Base-by-base conservation (phyloP, 75 land plant genomes). In the Gnetum montanum region DNA sequence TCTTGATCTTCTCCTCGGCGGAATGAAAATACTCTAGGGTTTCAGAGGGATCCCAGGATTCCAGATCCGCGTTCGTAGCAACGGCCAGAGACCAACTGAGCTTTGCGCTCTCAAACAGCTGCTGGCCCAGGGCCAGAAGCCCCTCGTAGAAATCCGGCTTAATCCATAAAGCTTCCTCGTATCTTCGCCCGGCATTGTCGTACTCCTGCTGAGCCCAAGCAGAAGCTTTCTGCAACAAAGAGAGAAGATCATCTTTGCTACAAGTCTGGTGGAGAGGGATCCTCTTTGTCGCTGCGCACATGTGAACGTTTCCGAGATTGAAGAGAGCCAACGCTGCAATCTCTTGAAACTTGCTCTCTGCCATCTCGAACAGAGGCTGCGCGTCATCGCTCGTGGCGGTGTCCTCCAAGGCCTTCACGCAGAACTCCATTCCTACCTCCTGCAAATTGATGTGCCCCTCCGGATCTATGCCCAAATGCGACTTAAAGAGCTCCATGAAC, bases 111-210 rank as follows among this genome's bases (percentile, higher is more conserved):
- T 86, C 85, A 68, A 82, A 86, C 27, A 72, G 68, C 55, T 86
- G 85, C 54, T 64, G 79, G 18, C 77, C 79, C 44, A 81, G 70
- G 44, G 90, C 90, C 62, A 86, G 67, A 59, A 70, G 43, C 0
- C 77, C 82, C 63, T 86, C 90, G 58, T 86, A 86, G 50, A 86
- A 86, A 53, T 86, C 82, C 6, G 82, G 85, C 54, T 86, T 86
- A 6, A 72, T 49, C 56, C 66, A 72, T 22, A 86, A 26, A 31
- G 90, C 74, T 70, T 75, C 82, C 47, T 75, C 75, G 53, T 86
- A 86, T 49, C 54, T 78, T 46, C 26, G 47, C 22, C 68, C 76
- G 19, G 90, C 90, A 23, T 67, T 60, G 0, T 20, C 38, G 41
- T 86, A 86, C 48, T 86, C 79, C 18, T 69, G 62, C 16, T 61